These are phyloP conservation scores for Melampsora americana DNA, from an alignment of 1,284 basidiomycete genomes.

Conservation along the genomic window DNA sequence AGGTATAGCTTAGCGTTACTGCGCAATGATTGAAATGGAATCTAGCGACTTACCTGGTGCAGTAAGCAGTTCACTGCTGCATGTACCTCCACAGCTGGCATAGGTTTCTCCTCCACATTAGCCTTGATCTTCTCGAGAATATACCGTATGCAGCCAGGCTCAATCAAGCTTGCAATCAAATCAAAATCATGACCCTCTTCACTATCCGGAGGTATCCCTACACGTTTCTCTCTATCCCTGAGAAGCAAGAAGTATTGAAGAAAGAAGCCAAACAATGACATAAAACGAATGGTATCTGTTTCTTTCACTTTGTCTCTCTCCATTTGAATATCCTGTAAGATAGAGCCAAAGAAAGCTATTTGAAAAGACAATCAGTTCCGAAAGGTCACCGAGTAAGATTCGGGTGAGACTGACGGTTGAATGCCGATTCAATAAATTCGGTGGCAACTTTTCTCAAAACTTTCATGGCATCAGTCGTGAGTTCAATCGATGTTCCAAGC, in stretches of 20 bases:
- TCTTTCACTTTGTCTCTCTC: conserved; percentile 84
- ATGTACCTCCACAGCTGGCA: conserved; percentile 86
- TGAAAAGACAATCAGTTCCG: neutral
- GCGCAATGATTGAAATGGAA: neutral
- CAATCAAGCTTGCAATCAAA: conserved; percentile 74
- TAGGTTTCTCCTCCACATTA: conserved; percentile 85
- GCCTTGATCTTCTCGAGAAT: conserved; percentile 80
- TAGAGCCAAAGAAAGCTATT: conserved; percentile 71
- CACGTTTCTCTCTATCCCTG: conserved; percentile 48
- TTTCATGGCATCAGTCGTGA: conserved; percentile 67
- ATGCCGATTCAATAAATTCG: conserved; percentile 73
- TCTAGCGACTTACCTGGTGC: conserved; percentile 61
- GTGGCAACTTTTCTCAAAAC: conserved; percentile 67
- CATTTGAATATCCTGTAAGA: conserved; percentile 87
- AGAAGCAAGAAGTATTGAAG: conserved; percentile 73
- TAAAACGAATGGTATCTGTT: conserved; percentile 78
- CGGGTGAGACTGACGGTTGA: conserved; percentile 67
- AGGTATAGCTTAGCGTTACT: neutral
- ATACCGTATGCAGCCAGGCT: conserved; percentile 80
- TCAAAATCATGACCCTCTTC: conserved; percentile 65
- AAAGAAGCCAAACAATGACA: conserved; percentile 81
- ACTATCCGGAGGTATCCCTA: conserved; percentile 49
- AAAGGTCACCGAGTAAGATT: neutral
- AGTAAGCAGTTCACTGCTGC: conserved; percentile 89
- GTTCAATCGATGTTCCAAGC: conserved; percentile 59